Evolutionary conservation across 805 yeast species (phyloP), one percentile per base, ranked within the genome.

Genomic region (Cyberlindnera subsufficiens): DNA sequence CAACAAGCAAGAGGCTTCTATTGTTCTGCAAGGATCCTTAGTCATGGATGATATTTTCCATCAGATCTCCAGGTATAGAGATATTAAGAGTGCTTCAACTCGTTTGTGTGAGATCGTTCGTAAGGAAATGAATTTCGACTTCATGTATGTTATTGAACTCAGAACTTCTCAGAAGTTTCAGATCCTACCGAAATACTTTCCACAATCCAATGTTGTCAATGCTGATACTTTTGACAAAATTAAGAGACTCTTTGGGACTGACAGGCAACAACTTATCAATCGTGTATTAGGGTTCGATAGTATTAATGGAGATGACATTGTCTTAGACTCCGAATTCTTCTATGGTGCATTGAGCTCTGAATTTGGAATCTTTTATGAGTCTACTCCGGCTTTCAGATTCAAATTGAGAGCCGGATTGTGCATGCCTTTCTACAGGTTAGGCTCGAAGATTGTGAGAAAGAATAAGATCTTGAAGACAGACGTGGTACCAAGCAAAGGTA

Each of bases 81-180:
- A 70, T 40, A 58, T 73, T 19, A 75, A 67, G 39, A 48, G 53
- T 11, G 82, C 82, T 1, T 65, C 79, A 1, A 54, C 49, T 14
- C 35, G 56, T 3, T 54, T 78, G 3, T 64, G 76, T 22, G 64
- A 63, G 41, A 49, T 64, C 1, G 47, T 78, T 4, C 45, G 63
- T 5, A 59, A 60, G 4, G 53, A 60, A 22, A 60, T 67, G 37
- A 50, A 59, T 0, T 64, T 69, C 39, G 69, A 71, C 40, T 65
- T 74, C 42, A 78, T 71, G 2, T 76, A 72, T 50, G 61, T 80
- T 13, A 51, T 76, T 52, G 82, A 79, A 50, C 64, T 78, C 6
- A 60, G 77, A 47, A 66, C 71, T 8, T 69, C 75, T 4, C 80
- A 75, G 55, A 58, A 64, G 11, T 75, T 62, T 52, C 61, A 56